Conservation (phyloP, 164 flowering plant genomes). For the Macadamia tetraphylla region DNA sequence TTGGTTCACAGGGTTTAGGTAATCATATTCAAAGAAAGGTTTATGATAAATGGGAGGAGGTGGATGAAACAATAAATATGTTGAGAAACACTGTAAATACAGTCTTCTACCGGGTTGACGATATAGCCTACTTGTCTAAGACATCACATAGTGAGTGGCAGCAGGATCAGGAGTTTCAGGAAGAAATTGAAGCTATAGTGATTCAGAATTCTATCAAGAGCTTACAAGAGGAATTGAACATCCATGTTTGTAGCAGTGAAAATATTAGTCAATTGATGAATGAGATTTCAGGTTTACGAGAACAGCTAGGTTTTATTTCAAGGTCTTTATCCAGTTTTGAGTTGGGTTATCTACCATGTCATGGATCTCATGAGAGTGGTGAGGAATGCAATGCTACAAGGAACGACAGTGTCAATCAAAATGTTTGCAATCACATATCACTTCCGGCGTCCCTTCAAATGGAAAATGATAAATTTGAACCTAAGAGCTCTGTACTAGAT, state of each 20-base stretch:
- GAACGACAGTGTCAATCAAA: constrained; percentile 40
- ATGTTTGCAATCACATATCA: background rate
- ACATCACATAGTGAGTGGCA: constrained; percentile 25
- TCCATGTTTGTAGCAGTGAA: constrained; percentile 2
- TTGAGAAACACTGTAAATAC: constrained; percentile 30
- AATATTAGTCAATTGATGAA: constrained; percentile 11
- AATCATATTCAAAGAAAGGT: constrained; percentile 15
- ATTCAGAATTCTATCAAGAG: constrained; percentile 31
- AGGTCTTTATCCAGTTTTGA: constrained; percentile 43
- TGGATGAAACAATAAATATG: constrained; percentile 27
- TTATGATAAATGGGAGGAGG: constrained; percentile 25
- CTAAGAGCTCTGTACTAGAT: constrained; percentile 30
- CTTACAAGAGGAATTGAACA: constrained; percentile 39
- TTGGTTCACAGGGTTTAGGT: too few species aligned
- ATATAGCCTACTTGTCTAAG: constrained; percentile 24
- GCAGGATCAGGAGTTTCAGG: constrained; percentile 38
- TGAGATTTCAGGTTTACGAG: constrained; percentile 50
- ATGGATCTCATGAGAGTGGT: constrained; percentile 39
- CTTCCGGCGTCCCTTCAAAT: constrained; percentile 15
- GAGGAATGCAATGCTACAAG: constrained; percentile 31
- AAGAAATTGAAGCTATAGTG: constrained; percentile 49
- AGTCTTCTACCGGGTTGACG: constrained; percentile 21
- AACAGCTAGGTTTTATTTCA: constrained; percentile 46
- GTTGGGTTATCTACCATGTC: constrained; percentile 35
- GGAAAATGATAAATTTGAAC: constrained; percentile 48